These are phyloP conservation scores for Chlorophyllum brunneum DNA, from an alignment of 768 basidiomycete species.

Conservation along the genomic window DNA sequence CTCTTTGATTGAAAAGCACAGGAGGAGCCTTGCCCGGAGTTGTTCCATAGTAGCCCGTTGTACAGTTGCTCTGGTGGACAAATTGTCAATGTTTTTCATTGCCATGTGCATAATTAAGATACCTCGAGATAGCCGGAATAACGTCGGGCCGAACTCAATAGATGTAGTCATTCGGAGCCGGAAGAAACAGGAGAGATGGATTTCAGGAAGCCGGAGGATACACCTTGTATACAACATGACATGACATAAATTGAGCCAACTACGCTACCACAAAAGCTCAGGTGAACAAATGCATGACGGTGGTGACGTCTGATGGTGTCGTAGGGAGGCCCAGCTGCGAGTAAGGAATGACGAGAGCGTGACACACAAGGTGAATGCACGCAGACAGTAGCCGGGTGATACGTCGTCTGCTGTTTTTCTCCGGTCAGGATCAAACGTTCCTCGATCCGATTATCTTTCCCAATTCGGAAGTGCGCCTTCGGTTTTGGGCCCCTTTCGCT, in stretches of 20 bases:
- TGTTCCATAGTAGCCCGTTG: not conserved
- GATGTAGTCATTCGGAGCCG: not conserved
- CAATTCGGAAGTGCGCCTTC: slow-evolving; percentile 26
- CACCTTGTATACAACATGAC: not conserved
- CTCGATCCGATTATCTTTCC: slow-evolving; percentile 28
- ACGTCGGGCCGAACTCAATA: no score
- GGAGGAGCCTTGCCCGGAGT: slow-evolving; percentile 18
- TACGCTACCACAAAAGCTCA: no score
- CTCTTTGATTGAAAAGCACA: slow-evolving; percentile 70
- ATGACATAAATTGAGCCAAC: no score
- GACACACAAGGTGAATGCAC: no score
- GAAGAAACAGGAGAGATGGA: slow-evolving; percentile 2
- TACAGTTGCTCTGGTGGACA: not conserved
- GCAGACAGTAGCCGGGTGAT: no score
- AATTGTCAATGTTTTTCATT: no score
- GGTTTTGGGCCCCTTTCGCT: slow-evolving; percentile 24
- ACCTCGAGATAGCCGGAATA: no score
- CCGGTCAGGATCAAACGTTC: slow-evolving; percentile 30
- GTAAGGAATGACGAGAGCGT: no score
- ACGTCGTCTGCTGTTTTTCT: no score
- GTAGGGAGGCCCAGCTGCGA: no score
- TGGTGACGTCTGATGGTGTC: no score
- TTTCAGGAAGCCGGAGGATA: not conserved
- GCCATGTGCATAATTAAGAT: not conserved
- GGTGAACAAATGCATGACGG: no score